phyloP scores from a whole-genome alignment of 2,329 filamentous ascomycete genomes.

The Penicillium sp. region DNA sequence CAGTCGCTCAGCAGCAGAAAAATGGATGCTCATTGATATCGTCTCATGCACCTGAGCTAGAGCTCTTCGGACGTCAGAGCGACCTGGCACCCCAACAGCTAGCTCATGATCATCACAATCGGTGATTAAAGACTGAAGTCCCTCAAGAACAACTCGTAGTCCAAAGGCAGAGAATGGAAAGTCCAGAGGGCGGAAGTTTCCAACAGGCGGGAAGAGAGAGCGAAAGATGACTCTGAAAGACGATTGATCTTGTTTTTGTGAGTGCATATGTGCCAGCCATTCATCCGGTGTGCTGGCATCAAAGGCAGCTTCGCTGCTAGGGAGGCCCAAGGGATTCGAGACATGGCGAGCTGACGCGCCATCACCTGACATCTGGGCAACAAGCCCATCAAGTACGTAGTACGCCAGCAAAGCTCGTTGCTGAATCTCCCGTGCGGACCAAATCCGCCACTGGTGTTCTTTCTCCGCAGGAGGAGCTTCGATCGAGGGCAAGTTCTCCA shows the following conservation, averaged over 20 bases:
- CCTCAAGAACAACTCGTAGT: constrained; percentile 49
- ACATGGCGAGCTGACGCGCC: constrained; percentile 49
- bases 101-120: constrained; percentile 45
- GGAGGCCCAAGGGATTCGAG: constrained; percentile 46
- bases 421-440: constrained; percentile 51
- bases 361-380: constrained; percentile 50
- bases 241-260: constrained; percentile 34
- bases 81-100: constrained; percentile 46
- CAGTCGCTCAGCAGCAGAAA: constrained; percentile 42
- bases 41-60: constrained; percentile 46
- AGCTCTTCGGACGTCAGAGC: constrained; percentile 44
- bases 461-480: constrained; percentile 41
- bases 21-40: constrained; percentile 42
- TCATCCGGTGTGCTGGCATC: constrained; percentile 46
- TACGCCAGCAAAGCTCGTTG: constrained; percentile 50
- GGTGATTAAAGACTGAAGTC: constrained; percentile 49
- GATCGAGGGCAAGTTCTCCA: constrained; percentile 38
- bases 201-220: constrained; percentile 42
- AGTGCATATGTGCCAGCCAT: constrained; percentile 44
- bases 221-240: constrained; percentile 48
- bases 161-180: constrained; percentile 46
- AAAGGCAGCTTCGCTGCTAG: constrained; percentile 47
- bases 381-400: constrained; percentile 50
- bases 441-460: constrained; percentile 46
- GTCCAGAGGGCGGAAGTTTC: constrained; percentile 33